Conservation (phyloP, 2,329 filamentous ascomycete genomes). For the Sordariomycetes sp. region DNA sequence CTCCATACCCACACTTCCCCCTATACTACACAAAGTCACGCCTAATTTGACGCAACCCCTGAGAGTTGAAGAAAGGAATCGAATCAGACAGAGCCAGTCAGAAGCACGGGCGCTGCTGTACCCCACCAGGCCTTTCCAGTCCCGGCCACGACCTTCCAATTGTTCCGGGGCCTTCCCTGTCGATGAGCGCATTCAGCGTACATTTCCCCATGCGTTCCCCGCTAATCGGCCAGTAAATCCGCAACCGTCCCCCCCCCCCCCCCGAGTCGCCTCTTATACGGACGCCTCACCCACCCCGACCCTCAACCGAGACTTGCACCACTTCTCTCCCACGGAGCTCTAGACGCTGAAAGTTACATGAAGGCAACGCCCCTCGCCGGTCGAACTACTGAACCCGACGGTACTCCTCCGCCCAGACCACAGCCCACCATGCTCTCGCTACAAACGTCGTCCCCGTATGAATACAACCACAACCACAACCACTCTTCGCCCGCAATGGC, state of each 20-base stretch:
- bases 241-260: too few relatives aligned
- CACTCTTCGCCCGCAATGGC: constrained; percentile 10
- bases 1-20: neutral
- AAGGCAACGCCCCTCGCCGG: neutral
- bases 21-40: neutral
- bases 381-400: neutral
- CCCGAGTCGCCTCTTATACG: neutral
- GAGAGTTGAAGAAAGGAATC: neutral
- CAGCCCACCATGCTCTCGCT: constrained; percentile 3
- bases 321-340: neutral
- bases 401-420: neutral
- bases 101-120: neutral
- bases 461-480: constrained; percentile 1
- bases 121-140: neutral
- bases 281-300: neutral
- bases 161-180: neutral
- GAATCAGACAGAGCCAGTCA: neutral
- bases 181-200: neutral
- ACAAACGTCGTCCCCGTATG: neutral
- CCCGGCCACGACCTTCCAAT: neutral
- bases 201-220: neutral
- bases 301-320: neutral
- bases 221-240: neutral
- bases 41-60: neutral
- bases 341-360: neutral